These are phyloP conservation scores for Sugiyamaella floridensis DNA, from an alignment of 805 yeast species.

Conservation along the genomic window DNA sequence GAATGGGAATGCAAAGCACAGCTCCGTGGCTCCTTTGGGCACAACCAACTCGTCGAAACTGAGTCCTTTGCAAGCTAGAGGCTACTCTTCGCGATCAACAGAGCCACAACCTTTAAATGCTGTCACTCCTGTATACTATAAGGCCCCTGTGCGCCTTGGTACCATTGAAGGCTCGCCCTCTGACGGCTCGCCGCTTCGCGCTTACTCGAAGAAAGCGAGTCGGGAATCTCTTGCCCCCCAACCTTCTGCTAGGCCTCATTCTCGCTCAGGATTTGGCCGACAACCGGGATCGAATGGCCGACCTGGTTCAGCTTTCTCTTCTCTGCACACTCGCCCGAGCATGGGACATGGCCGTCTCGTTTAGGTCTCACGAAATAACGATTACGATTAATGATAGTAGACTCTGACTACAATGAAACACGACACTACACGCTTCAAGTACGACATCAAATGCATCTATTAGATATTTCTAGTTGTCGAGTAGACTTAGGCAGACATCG, in stretches of 20 bases:
- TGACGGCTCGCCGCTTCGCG: not conserved
- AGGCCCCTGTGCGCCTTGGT: not conserved
- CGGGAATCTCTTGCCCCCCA: too few relatives aligned
- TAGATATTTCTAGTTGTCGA: constrained; percentile 2
- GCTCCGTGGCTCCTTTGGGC: not conserved
- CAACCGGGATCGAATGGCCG: constrained; percentile 1
- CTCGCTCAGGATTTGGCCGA: not conserved
- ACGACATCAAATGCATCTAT: not conserved
- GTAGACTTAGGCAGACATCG: constrained; percentile 47
- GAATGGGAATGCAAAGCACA: not conserved
- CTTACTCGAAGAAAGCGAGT: too few relatives aligned
- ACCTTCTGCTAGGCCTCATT: not conserved
- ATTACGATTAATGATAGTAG: not conserved
- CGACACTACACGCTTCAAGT: not conserved
- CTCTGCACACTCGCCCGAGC: constrained; percentile 14
- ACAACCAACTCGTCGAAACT: not conserved
- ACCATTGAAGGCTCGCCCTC: constrained; percentile 6
- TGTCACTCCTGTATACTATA: not conserved
- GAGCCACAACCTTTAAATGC: not conserved
- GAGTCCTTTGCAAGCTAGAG: not conserved
- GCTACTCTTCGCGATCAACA: not conserved
- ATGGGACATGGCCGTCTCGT: constrained; percentile 17
- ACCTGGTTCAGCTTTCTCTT: constrained; percentile 20
- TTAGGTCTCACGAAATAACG: not conserved
- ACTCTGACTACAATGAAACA: too few relatives aligned